Base-by-base conservation (phyloP, 352 stramenopile genomes). In the Globisporangium iwayamae region DNA sequence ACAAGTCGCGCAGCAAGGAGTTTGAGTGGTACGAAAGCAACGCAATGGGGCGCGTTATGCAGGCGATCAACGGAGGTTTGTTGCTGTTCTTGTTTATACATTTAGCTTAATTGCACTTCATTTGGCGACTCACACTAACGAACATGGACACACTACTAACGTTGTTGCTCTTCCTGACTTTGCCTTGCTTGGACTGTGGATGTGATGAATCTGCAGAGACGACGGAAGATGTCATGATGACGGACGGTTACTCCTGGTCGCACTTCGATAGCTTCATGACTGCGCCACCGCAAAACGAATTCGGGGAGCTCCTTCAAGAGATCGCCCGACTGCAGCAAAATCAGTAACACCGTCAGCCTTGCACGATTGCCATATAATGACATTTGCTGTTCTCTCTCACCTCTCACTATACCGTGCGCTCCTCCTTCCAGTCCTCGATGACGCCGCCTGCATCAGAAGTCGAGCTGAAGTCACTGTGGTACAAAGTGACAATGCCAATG, bases 11-110 rank as follows among this genome's bases (percentile, higher is more conserved):
- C 39, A 89, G 74, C 63, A 94, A 79, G 56, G 84, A 94, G 57
- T 74, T 79, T 22, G 82, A 91, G 58, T 94, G 86, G 86, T 90
- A 90, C 54, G 83, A 89, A 53, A 90, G 78, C 64, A 93, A 93
- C 62, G 75, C 81, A 16, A 66, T 90, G 10, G 83, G 83, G 4
- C 80, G 83, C 22, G 56, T 86, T 2, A 62, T 90, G 32, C 73
- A 84, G 43, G 74, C 71, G 6, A 82, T 89, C 68, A 81, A 82
- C 51, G 68, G 67, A 73, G 76, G 79, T 88, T 63, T 28, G 68
- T 74, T 9, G 46, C 8, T 5, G 4, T 39, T 30, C 18, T 46
- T 47, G 54, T 16, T 62, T 62, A 30, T 53, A 45, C 28, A 52
- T 52, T n/a, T 10, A 62, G 30, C 32, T 48, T 46, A 11, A 10